These are phyloP conservation scores for Ceratocystis alfenasii DNA, from an alignment of 2,329 filamentous ascomycete genomes.

Conservation along the genomic window DNA sequence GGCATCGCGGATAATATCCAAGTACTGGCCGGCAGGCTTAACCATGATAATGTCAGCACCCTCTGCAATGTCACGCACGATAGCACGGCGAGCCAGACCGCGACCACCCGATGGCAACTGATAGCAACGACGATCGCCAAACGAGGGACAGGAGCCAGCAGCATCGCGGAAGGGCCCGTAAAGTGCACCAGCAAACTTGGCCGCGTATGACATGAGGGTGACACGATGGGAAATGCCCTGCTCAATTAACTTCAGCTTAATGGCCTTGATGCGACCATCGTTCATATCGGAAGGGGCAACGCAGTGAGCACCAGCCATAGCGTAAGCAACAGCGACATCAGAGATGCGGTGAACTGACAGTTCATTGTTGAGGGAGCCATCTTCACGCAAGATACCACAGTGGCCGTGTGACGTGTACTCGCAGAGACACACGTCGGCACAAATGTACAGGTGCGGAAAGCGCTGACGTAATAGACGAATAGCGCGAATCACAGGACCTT, in stretches of 20 bases:
- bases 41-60: conserved; percentile 99
- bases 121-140: conserved; percentile 93
- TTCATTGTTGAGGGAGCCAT: conserved; percentile 84
- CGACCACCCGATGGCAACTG: conserved; percentile 88
- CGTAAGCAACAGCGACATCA: conserved; percentile 95
- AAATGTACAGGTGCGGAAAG: conserved; percentile 86
- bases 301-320: conserved; percentile 89
- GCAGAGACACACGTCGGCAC: conserved; percentile 89
- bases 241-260: conserved; percentile 96
- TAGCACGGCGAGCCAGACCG: conserved; percentile 81
- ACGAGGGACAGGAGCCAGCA: conserved; percentile 78
- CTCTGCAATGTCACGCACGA: conserved; percentile 78
- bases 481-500: conserved; percentile 77
- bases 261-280: conserved; percentile 89
- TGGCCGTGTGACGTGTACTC: conserved; percentile 98
- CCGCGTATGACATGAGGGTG: conserved; percentile 92
- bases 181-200: conserved; percentile 91
- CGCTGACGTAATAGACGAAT: conserved; percentile 73
- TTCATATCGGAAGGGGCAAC: conserved; percentile 99
- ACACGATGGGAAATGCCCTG: conserved; percentile 84
- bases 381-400: conserved; percentile 88
- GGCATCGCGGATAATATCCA: conserved; percentile 95
- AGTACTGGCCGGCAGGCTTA: conserved; percentile 88
- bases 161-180: conserved; percentile 97
- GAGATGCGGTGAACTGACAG: conserved; percentile 89